Evolutionary conservation across 495 filamentous ascomycete species (phyloP), one percentile per base, ranked within the genome.

Genomic region (Pyronema domesticum): DNA sequence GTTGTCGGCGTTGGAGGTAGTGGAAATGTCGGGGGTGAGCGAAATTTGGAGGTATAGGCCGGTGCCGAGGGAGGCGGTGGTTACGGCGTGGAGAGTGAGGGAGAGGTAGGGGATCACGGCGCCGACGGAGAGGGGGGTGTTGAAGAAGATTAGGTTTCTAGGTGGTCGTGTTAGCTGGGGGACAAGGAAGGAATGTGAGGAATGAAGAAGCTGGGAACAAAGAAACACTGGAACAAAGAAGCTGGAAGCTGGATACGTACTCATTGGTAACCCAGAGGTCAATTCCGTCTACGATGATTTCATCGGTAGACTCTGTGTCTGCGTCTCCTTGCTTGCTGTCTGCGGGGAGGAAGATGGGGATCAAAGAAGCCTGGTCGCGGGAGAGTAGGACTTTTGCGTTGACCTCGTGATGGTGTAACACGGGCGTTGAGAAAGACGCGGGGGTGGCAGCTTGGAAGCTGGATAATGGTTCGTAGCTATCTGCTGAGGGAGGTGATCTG

Each of bases 401-500:
- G 46, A 76, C 64, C 57, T 71, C 74, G 62, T 82, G 82, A 69
- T 81, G 82, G 71, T 95, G 75, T 0, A 96, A 78, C 35, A 98
- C 75, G 10, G 89, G 79, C 53, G 81, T 83, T 8, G 78, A 82
- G 75, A 96, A 98, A 33, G 81, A 87, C 48, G 71, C 67, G 0
- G 91, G 91, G 7, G 91, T 98, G 56, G 81, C 80, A 30, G 82
- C 79, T 65, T 94, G 86, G 68, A 94, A 85, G 53, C 82, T 80
- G 14, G 76, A 71, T 44, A 98, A 76, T 8, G 80, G 73, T 23
- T 78, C 83, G 72, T 86, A 95, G 61, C 71, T 71, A 30, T 69
- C 68, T 7, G 71, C 57, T 6, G 70, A 62, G 1, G 81, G 83
- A 6, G 73, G 49, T 3, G 59, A 55, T 45, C 65, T 69, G 15